Evolutionary conservation across 2,329 filamentous ascomycete species (phyloP), one percentile per base, ranked within the genome.

Genomic region (Colletotrichum tofieldiae): DNA sequence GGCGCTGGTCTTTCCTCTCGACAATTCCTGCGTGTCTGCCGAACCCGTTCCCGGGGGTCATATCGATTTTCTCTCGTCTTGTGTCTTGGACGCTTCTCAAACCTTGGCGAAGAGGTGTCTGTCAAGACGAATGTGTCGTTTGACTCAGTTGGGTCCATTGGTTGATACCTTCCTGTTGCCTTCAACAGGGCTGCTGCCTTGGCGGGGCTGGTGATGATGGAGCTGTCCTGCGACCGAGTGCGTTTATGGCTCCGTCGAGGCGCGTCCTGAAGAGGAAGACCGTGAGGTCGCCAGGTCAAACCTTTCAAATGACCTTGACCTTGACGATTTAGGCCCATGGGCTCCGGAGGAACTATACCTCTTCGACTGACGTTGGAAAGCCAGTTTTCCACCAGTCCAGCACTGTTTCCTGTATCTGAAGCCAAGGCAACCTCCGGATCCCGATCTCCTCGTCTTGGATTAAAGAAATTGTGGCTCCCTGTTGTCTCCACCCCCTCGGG

Each of bases 41-140:
- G n/a, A 64, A 67, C 67, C 59, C 73, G 77, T 76, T 77, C 79
- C 73, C 76, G 81, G 68, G 82, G 83, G 37, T 90, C 85, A 76
- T 92, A 92, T 43, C 85, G 87, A 75, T 89, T 86, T 32, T 84
- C 80, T 62, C 84, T 86, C 20, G 89, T 91, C 78, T 88, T 93
- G 74, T 86, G 82, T 41, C 91, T 86, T 23, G 85, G 80, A 56
- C 83, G 83, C 75, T 85, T 90, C 66, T 88, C 84, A 67, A 86
- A 91, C 51, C 16, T 43, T 55, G 62, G 65, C 47, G 35, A 56
- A 26, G 32, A 14, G n/a, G 26, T 45, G n/a, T 18, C 49, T 16
- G 32, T 6, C 7, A 32, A 26, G 20, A 41, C 29, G 6, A 49
- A 14, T 7, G 14, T 16, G 12, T 26, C 49, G 5, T 47, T 58